Conservation (phyloP, 495 filamentous ascomycete genomes). For the Xylaria intraflava region DNA sequence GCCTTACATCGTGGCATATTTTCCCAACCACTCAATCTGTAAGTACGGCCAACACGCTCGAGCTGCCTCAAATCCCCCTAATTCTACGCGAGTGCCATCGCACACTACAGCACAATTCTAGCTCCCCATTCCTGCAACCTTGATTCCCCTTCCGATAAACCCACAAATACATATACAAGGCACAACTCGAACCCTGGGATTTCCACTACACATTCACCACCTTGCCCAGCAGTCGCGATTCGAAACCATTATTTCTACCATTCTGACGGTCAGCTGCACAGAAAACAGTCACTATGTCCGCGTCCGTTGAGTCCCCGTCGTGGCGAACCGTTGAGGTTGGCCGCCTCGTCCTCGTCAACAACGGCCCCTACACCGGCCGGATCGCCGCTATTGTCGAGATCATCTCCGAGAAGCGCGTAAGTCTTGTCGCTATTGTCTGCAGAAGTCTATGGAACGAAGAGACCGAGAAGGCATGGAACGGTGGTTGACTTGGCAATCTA, state of each 20-base stretch:
- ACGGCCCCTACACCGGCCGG: constrained; percentile 67
- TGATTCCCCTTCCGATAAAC: background rate
- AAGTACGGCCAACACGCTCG: background rate
- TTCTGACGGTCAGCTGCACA: constrained; percentile 17
- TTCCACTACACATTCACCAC: background rate
- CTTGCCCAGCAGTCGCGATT: background rate
- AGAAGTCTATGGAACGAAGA: constrained; percentile 5
- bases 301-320: constrained; percentile 62
- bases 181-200: background rate
- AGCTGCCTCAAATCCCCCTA: background rate
- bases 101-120: background rate
- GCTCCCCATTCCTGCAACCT: background rate
- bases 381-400: constrained; percentile 96
- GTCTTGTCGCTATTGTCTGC: constrained; percentile 33
- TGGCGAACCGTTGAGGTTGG: constrained; percentile 97
- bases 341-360: constrained; percentile 82
- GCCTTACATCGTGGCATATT: constrained; percentile 7
- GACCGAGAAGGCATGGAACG: constrained; percentile 6
- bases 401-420: constrained; percentile 99
- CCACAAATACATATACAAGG: background rate
- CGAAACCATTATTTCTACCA: background rate
- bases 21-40: constrained; percentile 11
- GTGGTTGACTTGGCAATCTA: constrained; percentile 24
- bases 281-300: constrained; percentile 41
- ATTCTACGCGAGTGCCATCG: background rate